Evolutionary conservation across 2,329 filamentous ascomycete species (phyloP).

Genomic region (Sclerotinia nivalis): DNA sequence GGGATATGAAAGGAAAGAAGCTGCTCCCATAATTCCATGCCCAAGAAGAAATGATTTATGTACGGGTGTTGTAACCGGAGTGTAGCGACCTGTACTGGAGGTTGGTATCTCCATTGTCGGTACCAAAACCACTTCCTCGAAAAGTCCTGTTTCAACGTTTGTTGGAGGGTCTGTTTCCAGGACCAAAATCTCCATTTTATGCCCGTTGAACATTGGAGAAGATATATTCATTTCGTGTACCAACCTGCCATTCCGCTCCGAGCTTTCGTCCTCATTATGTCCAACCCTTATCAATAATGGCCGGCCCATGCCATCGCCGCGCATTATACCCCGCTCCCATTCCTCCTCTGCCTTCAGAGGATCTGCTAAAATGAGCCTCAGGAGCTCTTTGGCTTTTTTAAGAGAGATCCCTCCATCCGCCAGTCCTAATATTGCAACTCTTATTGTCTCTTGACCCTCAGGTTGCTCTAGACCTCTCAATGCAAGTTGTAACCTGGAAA

Average conservation of each 20-base stretch:
- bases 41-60: slow-evolving; percentile 77
- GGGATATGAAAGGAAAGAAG: slow-evolving; percentile 51
- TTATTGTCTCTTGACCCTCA: slow-evolving; percentile 57
- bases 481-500: slow-evolving; percentile 71
- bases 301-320: slow-evolving; percentile 46
- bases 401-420: slow-evolving; percentile 42
- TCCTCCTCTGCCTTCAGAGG: slow-evolving; percentile 61
- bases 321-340: slow-evolving; percentile 65
- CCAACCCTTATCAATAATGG: slow-evolving; percentile 65
- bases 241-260: slow-evolving; percentile 49
- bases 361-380: slow-evolving; percentile 70
- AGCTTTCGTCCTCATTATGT: slow-evolving; percentile 36
- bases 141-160: slow-evolving; percentile 45
- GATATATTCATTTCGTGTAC: slow-evolving; percentile 61
- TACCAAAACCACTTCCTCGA: slow-evolving; percentile 70
- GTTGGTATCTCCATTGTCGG: slow-evolving; percentile 70
- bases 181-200: slow-evolving; percentile 65
- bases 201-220: slow-evolving; percentile 59
- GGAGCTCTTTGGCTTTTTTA: slow-evolving; percentile 61
- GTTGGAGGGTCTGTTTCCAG: slow-evolving; percentile 54
- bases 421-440: slow-evolving; percentile 59
- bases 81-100: slow-evolving; percentile 63
- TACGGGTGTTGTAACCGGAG: slow-evolving; percentile 75
- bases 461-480: slow-evolving; percentile 61
- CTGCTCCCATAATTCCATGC: slow-evolving; percentile 68